Evolutionary conservation across 805 yeast genomes (phyloP), one percentile per base, ranked within the genome.

Genomic region (Isabelozyma pseudorhagii): DNA sequence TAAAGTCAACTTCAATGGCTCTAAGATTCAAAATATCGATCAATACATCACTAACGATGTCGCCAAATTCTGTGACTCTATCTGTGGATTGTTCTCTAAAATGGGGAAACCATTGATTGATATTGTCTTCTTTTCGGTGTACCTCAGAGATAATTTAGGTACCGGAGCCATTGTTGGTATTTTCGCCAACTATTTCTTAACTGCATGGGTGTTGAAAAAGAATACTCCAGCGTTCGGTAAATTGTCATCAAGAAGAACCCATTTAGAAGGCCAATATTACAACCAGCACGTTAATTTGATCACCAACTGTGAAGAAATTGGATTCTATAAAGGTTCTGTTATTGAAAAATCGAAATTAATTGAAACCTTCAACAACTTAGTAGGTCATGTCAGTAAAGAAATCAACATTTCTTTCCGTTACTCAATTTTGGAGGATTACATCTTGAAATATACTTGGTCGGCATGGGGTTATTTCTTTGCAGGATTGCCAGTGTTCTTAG

Each of bases 101-200:
- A 81, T 92, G 70, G 97, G 97, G 42, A 92, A 92, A 67, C 98
- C 98, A 27, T 79, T 87, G 45, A 86, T 90, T 51, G 98, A 92
- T 66, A 72, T 92, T 59, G 78, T 88, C 13, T 85, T 92, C 61
- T 92, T 92, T 69, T 82, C 96, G 0, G 80, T 87, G 17, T 93
- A 92, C 68, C 77, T 92, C 55, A 74, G 96, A 56, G 92, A 87
- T 62, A 88, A 86, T 61, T 79, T 92, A 59, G 98, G 98, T 5
- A 82, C 90, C 28, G 77, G 85, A n/a, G 97, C 97, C 10, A 83
- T 91, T 21, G 69, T 79, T 31, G 97, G 96, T 4, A 87, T 92
- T 10, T 85, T 91, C 56, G 65, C 83, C 47, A 91, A 91, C 66
- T 92, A 92, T 66, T 83, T 86, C 50, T 60, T 85, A 17, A 89